Conservation (phyloP, 1,284 basidiomycete genomes). For the Irpex lacteus region DNA sequence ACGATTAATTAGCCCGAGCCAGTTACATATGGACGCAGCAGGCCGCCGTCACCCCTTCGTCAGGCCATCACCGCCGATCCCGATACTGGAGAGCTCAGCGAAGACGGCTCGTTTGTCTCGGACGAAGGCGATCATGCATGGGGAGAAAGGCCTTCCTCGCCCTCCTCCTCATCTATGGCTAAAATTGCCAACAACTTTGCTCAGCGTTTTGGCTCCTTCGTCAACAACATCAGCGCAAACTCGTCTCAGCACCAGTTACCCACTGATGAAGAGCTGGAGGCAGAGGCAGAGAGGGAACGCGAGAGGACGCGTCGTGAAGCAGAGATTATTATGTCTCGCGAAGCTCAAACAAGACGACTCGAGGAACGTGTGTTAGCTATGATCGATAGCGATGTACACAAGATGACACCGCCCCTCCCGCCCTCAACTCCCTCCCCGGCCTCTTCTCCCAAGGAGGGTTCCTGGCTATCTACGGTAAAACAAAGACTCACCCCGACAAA, state of each 20-base stretch:
- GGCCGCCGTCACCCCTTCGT: conserved; percentile 67
- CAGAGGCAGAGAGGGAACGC: conserved; percentile 70
- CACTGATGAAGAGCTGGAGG: conserved; percentile 74
- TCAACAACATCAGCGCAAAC: conserved; percentile 44
- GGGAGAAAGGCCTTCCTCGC: conserved; percentile 52
- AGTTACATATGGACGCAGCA: conserved; percentile 30
- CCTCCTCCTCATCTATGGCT: conserved; percentile 63
- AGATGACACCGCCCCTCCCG: conserved; percentile 42
- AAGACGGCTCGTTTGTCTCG: conserved; percentile 46
- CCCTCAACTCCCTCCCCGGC: conserved; percentile 58
- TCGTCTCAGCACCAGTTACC: conserved; percentile 42
- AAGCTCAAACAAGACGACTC: conserved; percentile 63
- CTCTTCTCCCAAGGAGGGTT: conserved; percentile 58
- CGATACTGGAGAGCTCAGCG: conserved; percentile 54
- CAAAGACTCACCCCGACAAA: conserved; percentile 75
- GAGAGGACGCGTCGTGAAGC: conserved; percentile 72
- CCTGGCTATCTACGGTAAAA: conserved; percentile 72
- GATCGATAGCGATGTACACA: conserved; percentile 43
- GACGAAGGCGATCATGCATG: conserved; percentile 42
- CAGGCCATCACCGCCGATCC: conserved; percentile 51
- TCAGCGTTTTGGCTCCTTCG: conserved; percentile 62
- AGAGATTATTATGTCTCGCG: conserved; percentile 66
- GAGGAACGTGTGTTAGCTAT: conserved; percentile 75
- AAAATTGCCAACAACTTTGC: conserved; percentile 70
- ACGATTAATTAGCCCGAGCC: conserved; percentile 32